These are phyloP conservation scores for Amphichorda felina DNA, from an alignment of 2,329 filamentous ascomycete species.

Conservation along the genomic window DNA sequence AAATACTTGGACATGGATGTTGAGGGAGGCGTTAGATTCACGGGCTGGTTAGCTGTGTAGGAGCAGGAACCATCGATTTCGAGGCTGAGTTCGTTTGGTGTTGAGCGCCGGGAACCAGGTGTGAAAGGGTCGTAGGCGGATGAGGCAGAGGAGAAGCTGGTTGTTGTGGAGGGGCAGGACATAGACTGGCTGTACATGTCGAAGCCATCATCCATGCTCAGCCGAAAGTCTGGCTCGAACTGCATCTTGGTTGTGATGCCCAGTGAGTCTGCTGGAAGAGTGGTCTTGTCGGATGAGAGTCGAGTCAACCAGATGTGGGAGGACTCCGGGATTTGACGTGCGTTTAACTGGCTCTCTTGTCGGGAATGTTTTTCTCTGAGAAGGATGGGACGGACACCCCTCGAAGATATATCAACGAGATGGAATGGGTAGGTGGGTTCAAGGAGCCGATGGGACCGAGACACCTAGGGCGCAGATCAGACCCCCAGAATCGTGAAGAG, in stretches of 20 bases:
- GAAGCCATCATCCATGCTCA: conserved; percentile 27
- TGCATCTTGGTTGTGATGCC: conserved; percentile 17
- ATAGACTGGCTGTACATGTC: conserved; percentile 22
- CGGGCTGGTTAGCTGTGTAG: conserved; percentile 11
- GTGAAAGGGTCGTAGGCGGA: conserved; percentile 31
- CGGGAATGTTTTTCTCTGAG: conserved; percentile 19
- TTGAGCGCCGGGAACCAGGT: conserved; percentile 29
- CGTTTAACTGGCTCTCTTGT: conserved; percentile 10
- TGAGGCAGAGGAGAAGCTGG: conserved; percentile 27
- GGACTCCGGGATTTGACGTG: no score
- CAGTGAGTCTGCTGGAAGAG: not conserved
- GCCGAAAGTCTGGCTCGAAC: conserved; percentile 24
- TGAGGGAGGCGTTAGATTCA: conserved; percentile 23
- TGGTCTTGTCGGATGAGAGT: not conserved
- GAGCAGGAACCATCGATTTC: conserved; percentile 23
- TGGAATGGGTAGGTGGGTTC: conserved; percentile 21
- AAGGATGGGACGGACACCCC: conserved; percentile 22
- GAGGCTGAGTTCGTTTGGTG: conserved; percentile 23
- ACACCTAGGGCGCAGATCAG: conserved; percentile 22
- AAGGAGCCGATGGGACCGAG: conserved; percentile 18
- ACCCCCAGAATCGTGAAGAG: conserved; percentile 13
- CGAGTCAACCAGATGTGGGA: no score
- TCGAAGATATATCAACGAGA: conserved; percentile 28
- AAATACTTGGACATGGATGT: conserved; percentile 17
- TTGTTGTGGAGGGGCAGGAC: conserved; percentile 20